Conservation (phyloP, 1,284 basidiomycete genomes). For the Malassezia arunalokei region DNA sequence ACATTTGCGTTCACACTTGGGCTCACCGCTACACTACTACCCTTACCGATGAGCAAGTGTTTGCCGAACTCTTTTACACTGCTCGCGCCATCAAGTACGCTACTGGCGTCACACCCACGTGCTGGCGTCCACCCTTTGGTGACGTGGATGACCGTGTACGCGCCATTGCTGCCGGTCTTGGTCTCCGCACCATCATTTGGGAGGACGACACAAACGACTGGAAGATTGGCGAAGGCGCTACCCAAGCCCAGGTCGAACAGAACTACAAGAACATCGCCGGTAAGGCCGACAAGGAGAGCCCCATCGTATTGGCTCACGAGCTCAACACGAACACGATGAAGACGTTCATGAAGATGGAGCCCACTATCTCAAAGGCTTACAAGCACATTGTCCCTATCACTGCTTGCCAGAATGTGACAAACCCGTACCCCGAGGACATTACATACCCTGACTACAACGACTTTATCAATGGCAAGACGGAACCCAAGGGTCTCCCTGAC, state of each 20-base stretch:
- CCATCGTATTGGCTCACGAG: conserved; percentile 43
- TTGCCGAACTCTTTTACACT: conserved; percentile 54
- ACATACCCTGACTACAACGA: conserved; percentile 44
- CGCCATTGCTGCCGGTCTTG: conserved; percentile 50
- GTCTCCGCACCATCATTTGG: conserved; percentile 50
- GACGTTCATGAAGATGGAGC: conserved; percentile 28
- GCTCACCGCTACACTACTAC: conserved; percentile 51
- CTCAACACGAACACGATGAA: conserved; percentile 39
- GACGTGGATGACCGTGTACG: conserved; percentile 53
- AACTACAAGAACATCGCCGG: conserved; percentile 50
- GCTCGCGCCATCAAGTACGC: conserved; percentile 50
- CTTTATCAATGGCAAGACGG: conserved; percentile 31
- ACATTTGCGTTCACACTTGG: conserved; percentile 46
- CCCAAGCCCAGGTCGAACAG: conserved; percentile 45
- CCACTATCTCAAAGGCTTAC: conserved; percentile 30
- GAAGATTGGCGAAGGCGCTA: conserved; percentile 43
- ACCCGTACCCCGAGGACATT: conserved; percentile 49
- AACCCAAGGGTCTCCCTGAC: conserved; percentile 25
- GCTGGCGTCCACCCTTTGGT: conserved; percentile 51
- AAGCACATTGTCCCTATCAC: conserved; percentile 40
- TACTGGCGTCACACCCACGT: conserved; percentile 50
- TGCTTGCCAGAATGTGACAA: conserved; percentile 38
- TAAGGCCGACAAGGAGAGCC: conserved; percentile 27
- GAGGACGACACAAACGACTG: conserved; percentile 48
- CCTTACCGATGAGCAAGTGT: conserved; percentile 50